A percentile compares a stretch with the other conserved stretches of the same genome.
Evolutionary conservation across 768 basidiomycete species (phyloP).

Genomic region (Bullera alba): DNA sequence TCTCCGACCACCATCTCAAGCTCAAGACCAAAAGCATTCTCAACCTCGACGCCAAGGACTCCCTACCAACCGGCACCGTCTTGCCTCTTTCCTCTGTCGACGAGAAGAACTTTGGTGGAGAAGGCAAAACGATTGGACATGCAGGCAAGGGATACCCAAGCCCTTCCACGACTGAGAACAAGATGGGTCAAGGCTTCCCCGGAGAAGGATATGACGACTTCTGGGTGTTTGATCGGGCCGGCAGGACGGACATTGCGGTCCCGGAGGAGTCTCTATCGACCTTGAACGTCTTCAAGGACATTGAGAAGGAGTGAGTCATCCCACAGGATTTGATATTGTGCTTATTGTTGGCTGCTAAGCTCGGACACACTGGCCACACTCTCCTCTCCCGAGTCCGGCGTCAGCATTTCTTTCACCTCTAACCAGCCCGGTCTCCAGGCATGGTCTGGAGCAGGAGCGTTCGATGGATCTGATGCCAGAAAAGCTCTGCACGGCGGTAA

Average conservation of each 20-base stretch:
- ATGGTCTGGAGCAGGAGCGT: conserved; percentile 12
- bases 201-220: conserved; percentile 14
- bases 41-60: conserved; percentile 3
- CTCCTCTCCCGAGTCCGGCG: neutral
- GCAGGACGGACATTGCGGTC: conserved; percentile 3
- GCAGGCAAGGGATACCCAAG: conserved; percentile 1
- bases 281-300: conserved; percentile 11
- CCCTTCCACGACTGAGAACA: conserved; percentile 4
- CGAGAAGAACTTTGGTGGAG: neutral
- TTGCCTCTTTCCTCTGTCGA: neutral
- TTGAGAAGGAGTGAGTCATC: conserved; percentile 9
- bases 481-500: neutral
- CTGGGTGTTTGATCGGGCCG: conserved; percentile 12
- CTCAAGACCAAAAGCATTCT: conserved; percentile 5
- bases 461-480: conserved; percentile 10
- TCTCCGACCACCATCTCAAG: neutral
- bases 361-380: neutral
- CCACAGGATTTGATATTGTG: neutral
- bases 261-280: neutral
- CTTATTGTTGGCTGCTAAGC: neutral
- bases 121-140: neutral
- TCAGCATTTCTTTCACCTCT: neutral
- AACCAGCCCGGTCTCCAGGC: conserved; percentile 11
- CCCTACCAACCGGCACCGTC: conserved; percentile 11
- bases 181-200: conserved; percentile 11